Percentiles rank a stretch among this genome's conserved stretches.
These are phyloP conservation scores for Phycomyces blakesleeanus DNA, from an alignment of 192 early-diverging fungal genomes.

Conservation along the genomic window DNA sequence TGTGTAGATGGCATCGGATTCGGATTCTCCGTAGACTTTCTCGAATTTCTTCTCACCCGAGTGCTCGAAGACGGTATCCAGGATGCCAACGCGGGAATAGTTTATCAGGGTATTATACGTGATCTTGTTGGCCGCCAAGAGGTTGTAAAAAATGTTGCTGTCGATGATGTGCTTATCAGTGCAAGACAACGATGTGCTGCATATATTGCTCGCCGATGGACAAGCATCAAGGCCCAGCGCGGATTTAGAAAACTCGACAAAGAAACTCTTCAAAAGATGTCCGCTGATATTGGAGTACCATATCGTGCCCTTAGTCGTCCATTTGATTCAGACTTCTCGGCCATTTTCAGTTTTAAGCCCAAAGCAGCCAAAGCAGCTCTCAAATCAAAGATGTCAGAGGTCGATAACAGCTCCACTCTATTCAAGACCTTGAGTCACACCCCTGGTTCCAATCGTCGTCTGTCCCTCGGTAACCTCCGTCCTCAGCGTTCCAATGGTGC, in stretches of 20 bases:
- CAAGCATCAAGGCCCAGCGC: slow-evolving; percentile 25
- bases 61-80: slow-evolving; percentile 31
- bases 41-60: slow-evolving; percentile 30
- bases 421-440: neutral
- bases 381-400: neutral
- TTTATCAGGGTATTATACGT: slow-evolving; percentile 32
- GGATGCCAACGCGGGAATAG: slow-evolving; percentile 27
- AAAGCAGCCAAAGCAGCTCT: slow-evolving; percentile 9
- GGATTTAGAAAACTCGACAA: slow-evolving; percentile 33
- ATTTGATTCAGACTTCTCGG: slow-evolving; percentile 30
- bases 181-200: slow-evolving; percentile 18
- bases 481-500: neutral
- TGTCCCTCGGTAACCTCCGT: slow-evolving; percentile 3
- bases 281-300: slow-evolving; percentile 33
- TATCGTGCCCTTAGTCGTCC: slow-evolving; percentile 24
- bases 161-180: slow-evolving; percentile 25
- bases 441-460: neutral
- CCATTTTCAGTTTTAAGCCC: slow-evolving; percentile 29
- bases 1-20: slow-evolving; percentile 37
- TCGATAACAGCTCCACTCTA: neutral
- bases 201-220: slow-evolving; percentile 30
- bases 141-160: slow-evolving; percentile 30
- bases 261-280: slow-evolving; percentile 14
- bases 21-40: slow-evolving; percentile 38
- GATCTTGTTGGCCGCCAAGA: slow-evolving; percentile 35